phyloP scores from a whole-genome alignment of 345 rosid genomes.

The Salix koriyanagi region DNA sequence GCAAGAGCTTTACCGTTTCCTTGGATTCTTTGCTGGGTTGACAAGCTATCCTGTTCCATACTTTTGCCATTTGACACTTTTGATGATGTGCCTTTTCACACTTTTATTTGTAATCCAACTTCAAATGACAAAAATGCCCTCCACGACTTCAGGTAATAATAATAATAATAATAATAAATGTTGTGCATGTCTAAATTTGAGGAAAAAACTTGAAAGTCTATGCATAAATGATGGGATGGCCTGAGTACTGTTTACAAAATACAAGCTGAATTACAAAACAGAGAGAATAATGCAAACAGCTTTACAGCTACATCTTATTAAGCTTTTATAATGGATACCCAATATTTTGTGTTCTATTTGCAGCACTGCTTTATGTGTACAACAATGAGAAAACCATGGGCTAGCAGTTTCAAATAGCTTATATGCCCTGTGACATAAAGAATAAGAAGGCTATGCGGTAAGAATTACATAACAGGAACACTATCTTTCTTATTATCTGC shows the following conservation, averaged over 20 bases:
- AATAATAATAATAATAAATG: no score
- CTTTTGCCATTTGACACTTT: neutral
- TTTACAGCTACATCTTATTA: neutral
- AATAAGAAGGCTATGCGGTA: neutral
- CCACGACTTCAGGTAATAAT: no score
- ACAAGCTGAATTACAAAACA: no score
- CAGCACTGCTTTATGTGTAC: neutral
- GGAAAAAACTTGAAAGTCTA: no score
- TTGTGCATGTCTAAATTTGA: no score
- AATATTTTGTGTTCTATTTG: neutral
- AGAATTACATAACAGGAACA: neutral
- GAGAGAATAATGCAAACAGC: neutral
- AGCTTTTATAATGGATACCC: neutral
- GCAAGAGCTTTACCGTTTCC: conserved; percentile 13
- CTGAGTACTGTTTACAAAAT: no score
- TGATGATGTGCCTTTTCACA: neutral
- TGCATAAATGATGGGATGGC: no score
- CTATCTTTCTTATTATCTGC: neutral
- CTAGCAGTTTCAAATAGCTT: neutral
- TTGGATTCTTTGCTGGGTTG: conserved; percentile 30
- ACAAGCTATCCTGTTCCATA: conserved; percentile 16
- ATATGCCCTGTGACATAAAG: neutral
- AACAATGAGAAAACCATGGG: no score
- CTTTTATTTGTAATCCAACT: neutral
- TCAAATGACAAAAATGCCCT: no score